phyloP scores from a whole-genome alignment of 1,284 basidiomycete species.

The Ustilago xerochloae region DNA sequence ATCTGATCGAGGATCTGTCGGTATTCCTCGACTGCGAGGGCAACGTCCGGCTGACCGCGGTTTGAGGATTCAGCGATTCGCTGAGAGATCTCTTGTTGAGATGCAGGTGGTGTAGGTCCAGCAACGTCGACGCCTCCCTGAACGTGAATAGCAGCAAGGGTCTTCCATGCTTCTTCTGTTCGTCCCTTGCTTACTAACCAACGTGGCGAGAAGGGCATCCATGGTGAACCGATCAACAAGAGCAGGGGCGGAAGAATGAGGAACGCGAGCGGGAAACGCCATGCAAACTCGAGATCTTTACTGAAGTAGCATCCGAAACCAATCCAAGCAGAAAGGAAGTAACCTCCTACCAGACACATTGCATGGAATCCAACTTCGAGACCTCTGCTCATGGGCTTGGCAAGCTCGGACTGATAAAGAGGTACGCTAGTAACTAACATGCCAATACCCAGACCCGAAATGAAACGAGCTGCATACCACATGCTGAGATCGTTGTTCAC shows the following conservation, averaged over 20 bases:
- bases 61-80: background rate
- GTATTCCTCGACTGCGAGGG: background rate
- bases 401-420: background rate
- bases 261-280: background rate
- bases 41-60: background rate
- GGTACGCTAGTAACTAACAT: background rate
- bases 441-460: background rate
- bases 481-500: background rate
- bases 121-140: background rate
- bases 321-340: background rate
- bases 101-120: background rate
- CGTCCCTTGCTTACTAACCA: background rate
- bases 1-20: background rate
- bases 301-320: background rate
- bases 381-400: background rate
- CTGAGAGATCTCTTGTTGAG: background rate
- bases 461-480: background rate
- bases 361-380: background rate
- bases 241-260: background rate
- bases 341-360: background rate
- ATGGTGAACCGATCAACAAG: background rate
- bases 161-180: background rate
- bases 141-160: background rate
- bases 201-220: background rate
- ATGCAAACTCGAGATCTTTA: constrained; percentile 1